phyloP scores from a whole-genome alignment of 805 yeast genomes.

The Starmerella scarabaei region DNA sequence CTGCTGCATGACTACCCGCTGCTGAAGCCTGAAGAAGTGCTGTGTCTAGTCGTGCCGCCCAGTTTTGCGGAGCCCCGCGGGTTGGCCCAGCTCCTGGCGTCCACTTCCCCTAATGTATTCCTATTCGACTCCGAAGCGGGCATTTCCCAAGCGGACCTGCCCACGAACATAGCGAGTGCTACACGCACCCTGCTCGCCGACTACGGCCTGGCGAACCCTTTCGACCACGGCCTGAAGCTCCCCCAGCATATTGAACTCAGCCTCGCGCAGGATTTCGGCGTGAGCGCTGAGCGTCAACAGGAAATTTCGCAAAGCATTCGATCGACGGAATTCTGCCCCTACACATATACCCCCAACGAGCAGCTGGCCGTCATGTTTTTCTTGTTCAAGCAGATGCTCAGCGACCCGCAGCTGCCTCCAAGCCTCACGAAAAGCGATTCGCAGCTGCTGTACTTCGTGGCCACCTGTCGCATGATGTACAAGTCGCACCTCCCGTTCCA shows the following conservation, averaged over 20 bases:
- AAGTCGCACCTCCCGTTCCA: conserved; percentile 82
- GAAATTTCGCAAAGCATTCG: conserved; percentile 4
- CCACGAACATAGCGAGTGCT: not conserved
- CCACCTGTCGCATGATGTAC: conserved; percentile 64
- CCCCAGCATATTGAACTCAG: conserved; percentile 3
- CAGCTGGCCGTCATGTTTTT: conserved; percentile 45
- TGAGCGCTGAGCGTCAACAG: conserved; percentile 1
- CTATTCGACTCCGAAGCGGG: not conserved
- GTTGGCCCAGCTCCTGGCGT: conserved; percentile 2
- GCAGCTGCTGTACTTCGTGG: conserved; percentile 45
- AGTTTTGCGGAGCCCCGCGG: not conserved
- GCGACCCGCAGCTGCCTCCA: conserved; percentile 15
- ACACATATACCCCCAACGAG: conserved; percentile 51
- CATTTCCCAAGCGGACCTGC: not conserved
- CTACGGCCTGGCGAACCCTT: conserved; percentile 8
- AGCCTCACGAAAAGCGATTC: conserved; percentile 28
- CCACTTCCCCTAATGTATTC: conserved; percentile 6
- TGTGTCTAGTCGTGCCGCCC: conserved; percentile 2
- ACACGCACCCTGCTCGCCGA: not conserved
- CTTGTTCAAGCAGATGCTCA: conserved; percentile 37
- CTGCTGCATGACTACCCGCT: conserved; percentile 5
- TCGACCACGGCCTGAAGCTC: conserved; percentile 8
- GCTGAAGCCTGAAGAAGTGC: not conserved
- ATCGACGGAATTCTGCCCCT: conserved; percentile 61
- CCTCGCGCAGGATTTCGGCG: conserved; percentile 9